These are phyloP conservation scores for Verticillium isaacii DNA, from an alignment of 2,329 filamentous ascomycete genomes.

Conservation along the genomic window DNA sequence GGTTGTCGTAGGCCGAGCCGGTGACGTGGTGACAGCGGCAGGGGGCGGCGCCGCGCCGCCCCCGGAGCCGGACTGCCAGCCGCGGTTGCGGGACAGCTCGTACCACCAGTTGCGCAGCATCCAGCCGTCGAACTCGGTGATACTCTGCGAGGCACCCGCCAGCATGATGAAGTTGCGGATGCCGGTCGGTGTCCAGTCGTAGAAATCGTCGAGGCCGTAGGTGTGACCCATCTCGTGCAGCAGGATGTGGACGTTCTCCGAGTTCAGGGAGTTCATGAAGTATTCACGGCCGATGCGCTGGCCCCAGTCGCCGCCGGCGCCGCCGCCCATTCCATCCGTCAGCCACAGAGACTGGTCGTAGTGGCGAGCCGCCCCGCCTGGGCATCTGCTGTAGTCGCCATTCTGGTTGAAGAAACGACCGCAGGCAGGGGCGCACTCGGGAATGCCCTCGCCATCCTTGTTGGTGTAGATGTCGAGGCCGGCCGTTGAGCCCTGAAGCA, in stretches of 20 bases:
- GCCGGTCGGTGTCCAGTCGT: conserved; percentile 36
- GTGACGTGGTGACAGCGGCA: neutral
- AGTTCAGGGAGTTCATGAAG: conserved; percentile 30
- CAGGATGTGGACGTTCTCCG: conserved; percentile 36
- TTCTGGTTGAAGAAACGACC: conserved; percentile 40
- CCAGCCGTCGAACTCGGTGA: conserved; percentile 45
- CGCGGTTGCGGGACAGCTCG: conserved; percentile 22
- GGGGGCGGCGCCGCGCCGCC: neutral
- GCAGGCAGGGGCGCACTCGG: conserved; percentile 34
- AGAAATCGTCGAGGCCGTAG: conserved; percentile 35
- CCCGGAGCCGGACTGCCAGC: conserved; percentile 17
- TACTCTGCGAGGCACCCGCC: conserved; percentile 32
- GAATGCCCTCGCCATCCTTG: conserved; percentile 30
- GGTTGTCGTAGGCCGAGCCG: neutral
- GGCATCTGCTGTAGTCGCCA: conserved; percentile 32
- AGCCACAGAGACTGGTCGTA: conserved; percentile 43
- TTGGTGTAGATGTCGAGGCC: conserved; percentile 36
- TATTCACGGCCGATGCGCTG: conserved; percentile 38
- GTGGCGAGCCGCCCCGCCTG: conserved; percentile 30
- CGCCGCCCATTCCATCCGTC: conserved; percentile 37
- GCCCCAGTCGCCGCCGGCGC: conserved; percentile 43
- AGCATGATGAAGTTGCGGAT: conserved; percentile 39
- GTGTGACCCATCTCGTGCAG: conserved; percentile 42
- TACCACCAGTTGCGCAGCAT: conserved; percentile 44
- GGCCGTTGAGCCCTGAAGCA: conserved; percentile 30